Evolutionary conservation across 208 protist genomes (phyloP), one percentile per base, ranked within the genome.

Genomic region (Trypanosoma rangeli): DNA sequence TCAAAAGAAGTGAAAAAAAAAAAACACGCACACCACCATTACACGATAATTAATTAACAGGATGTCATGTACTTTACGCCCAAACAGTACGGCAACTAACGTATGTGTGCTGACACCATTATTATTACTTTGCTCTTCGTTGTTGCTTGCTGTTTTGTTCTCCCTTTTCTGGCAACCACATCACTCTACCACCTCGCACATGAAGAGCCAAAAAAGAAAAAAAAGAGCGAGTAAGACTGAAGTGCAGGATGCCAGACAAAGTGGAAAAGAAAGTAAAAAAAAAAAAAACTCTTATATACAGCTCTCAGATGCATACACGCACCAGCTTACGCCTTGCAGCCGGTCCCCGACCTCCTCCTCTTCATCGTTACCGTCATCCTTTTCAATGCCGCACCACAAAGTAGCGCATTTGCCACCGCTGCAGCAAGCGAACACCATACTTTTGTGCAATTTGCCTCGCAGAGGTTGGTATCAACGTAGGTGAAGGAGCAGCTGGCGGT

Each of bases 321-420:
- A 46, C 8, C 42, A 46, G 13, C 42, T 46, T 1, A 46, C 42
- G 1, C 15, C 42, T 46, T 9, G 42, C 42, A 16, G 13, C 42
- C 15, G 1, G 1, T 46, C 42, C 8, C 12, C 42, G 1, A 18
- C 42, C 42, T 46, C 42, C 15, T 46, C 42, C 15, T 18, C 42
- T 16, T 46, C 42, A 5, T 18, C 42, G 15, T 46, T 9, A 16
- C 13, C 42, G 15, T 46, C 15, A 46, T 16, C 2, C 31, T 39
- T 28, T 15, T 72, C 55, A 64, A 31, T 31, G 44, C 20, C 56
- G 37, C 44, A 61, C 29, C 52, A 68, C 61, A 53, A 74, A 74
- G 56, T 74, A 68, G 9, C 60, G 70, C 70, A 67, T 68, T 39
- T 53, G 37, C 54, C 50, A 64, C 12, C 57, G 46, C 20, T 66